Conservation (phyloP, 139 green algal species). For the Yamagishiella unicocca region DNA sequence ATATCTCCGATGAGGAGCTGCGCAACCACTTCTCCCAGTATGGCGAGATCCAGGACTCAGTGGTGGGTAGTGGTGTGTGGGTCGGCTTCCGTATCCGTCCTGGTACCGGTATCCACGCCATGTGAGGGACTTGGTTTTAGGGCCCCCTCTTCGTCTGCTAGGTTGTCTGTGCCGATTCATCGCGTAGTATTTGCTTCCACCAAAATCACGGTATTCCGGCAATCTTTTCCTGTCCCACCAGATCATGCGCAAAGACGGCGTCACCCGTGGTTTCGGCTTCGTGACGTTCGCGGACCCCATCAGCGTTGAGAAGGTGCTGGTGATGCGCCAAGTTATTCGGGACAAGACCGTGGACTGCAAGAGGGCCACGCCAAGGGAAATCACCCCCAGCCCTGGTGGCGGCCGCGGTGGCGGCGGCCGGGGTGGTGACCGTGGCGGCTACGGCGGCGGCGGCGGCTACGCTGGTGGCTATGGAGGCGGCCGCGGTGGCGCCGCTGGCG, state of each 20-base stretch:
- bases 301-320: slow-evolving; percentile 81
- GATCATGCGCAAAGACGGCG: slow-evolving; percentile 81
- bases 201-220: too few species aligned
- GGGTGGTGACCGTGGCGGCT: background rate
- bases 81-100: too few species aligned
- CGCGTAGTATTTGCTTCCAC: too few species aligned
- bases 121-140: too few species aligned
- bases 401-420: slow-evolving; percentile 5
- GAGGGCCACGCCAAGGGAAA: slow-evolving; percentile 78
- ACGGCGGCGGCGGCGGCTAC: slow-evolving; percentile 6
- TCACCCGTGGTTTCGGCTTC: slow-evolving; percentile 87
- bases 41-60: slow-evolving; percentile 79
- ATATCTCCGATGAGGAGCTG: slow-evolving; percentile 83
- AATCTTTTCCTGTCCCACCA: too few species aligned
- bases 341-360: slow-evolving; percentile 82
- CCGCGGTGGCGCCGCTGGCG: background rate
- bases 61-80: slow-evolving; percentile 45
- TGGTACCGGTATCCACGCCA: too few species aligned
- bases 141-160: too few species aligned
- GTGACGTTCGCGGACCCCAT: slow-evolving; percentile 87
- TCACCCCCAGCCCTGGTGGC: slow-evolving; percentile 33
- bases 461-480: slow-evolving; percentile 27
- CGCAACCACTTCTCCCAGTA: slow-evolving; percentile 77
- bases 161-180: too few species aligned
- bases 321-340: slow-evolving; percentile 64